A percentile compares a stretch with the other conserved stretches of the same genome.
phyloP scores from a whole-genome alignment of 2,329 filamentous ascomycete species.

The Rachicladosporium sp. region DNA sequence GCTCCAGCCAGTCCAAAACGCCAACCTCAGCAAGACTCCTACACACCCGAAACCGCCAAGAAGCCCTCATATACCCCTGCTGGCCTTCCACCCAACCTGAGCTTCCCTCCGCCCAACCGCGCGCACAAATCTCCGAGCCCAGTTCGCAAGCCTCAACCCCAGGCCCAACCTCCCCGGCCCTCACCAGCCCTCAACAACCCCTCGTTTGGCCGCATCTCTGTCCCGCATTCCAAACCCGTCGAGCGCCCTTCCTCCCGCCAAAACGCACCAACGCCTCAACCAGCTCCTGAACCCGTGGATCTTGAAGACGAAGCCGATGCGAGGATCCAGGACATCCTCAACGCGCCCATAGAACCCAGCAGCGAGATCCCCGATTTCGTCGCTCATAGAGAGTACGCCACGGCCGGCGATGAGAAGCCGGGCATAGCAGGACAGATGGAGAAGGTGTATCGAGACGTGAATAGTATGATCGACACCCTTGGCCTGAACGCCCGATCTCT shows the following conservation, averaged over 20 bases:
- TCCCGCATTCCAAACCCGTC: conserved; percentile 22
- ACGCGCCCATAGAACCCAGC: conserved; percentile 47
- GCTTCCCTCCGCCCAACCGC: conserved; percentile 32
- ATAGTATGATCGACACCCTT: conserved; percentile 87
- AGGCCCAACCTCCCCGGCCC: too few relatives aligned
- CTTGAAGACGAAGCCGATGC: conserved; percentile 60
- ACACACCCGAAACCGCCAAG: conserved; percentile 15
- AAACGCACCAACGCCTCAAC: conserved; percentile 17
- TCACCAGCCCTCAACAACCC: too few relatives aligned
- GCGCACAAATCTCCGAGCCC: conserved; percentile 14
- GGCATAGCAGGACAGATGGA: too few relatives aligned
- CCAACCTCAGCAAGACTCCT: conserved; percentile 7
- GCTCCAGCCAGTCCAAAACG: conserved; percentile 13
- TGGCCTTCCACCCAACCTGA: too few relatives aligned
- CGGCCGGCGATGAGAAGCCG: too few relatives aligned
- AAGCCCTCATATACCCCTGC: conserved; percentile 23
- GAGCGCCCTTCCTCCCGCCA: conserved; percentile 21
- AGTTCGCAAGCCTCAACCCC: conserved; percentile 9
- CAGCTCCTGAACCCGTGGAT: conserved; percentile 30
- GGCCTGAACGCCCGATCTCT: conserved; percentile 70
- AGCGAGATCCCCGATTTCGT: too few relatives aligned
- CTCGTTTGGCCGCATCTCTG: conserved; percentile 15
- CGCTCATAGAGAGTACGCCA: too few relatives aligned
- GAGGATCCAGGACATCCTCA: conserved; percentile 50
- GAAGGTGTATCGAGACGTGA: conserved; percentile 61